Base-by-base conservation (phyloP, 139 green algal genomes). In the Edaphochlamys debaryana region DNA sequence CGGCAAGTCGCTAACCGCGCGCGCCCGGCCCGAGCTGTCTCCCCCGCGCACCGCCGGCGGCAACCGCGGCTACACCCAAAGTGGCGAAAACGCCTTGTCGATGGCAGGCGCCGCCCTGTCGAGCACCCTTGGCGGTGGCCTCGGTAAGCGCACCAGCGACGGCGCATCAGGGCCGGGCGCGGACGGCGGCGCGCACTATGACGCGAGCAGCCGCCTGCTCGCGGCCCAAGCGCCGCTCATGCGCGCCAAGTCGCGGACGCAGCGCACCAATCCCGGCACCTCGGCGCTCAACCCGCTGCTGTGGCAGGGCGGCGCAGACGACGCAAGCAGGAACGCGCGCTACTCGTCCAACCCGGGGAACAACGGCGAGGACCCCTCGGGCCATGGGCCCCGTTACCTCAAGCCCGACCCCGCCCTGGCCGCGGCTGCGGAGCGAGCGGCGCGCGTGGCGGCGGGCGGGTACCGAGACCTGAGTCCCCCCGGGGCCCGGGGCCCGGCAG, bases 191-290 rank as follows among this genome's bases (percentile, higher is more conserved):
- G 40, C 71, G n/a, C 20, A 63, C 60, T 81, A 81, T 38, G 74
- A 81, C 74, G 62, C 30, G 8, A 81, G 60, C 62, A 81, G 74
- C 58, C 62, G 74, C 15, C 60, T 60, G 40, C 74, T 81, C 40
- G 74, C 74, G 74, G 74, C 74, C 19, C 74, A 81, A 60, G 74
- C 74, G n/a, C 30, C 52, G 60, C 62, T 81, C 11, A 81, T 81
- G 74, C 74, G 60, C 30, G 52, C 37, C 38, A n/a, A 27, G 34
- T 3, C 74, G 74, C 1, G 42, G 25, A 15, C 40, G 74, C 29
- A 62, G 34, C n/a, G 13, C 56, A n/a, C 56, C 56, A 6, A 27
- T 25, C 19, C 25, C 25, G 6, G 6, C 56, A 19, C 74, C 20
- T 25, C 40, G 4, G 74, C 74, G n/a, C 74, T 81, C 15, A 81